Evolutionary conservation across 352 stramenopile species (phyloP).

Genomic region (Globisporangium cylindrosporum): DNA sequence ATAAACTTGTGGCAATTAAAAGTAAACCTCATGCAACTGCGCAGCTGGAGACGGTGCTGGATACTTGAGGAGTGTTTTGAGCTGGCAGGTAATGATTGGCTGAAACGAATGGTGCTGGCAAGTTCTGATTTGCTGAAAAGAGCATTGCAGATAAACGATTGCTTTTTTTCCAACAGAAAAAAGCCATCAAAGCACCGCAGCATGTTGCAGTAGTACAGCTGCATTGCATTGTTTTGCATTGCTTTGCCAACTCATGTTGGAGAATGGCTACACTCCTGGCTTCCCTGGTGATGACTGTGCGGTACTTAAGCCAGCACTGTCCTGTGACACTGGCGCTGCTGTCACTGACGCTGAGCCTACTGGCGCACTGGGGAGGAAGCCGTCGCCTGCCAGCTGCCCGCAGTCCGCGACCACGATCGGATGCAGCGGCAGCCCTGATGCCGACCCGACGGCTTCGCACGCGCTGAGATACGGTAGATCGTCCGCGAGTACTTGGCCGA

Average conservation of each 20-base stretch:
- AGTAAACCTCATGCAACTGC: background rate
- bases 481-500: constrained; percentile 92
- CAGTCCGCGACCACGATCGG: constrained; percentile 57
- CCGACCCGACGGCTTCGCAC: constrained; percentile 47
- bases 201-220: too few relatives aligned
- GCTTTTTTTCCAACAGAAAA: background rate
- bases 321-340: background rate
- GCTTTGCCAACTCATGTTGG: background rate
- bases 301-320: background rate
- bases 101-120: constrained; percentile 18
- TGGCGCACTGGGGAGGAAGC: constrained; percentile 25
- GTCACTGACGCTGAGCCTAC: constrained; percentile 18
- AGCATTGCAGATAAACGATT: background rate
- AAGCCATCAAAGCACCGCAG: background rate
- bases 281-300: background rate
- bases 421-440: constrained; percentile 42
- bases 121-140: background rate
- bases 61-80: constrained; percentile 25
- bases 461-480: constrained; percentile 50
- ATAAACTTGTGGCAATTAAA: background rate
- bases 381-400: constrained; percentile 48
- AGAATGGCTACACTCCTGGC: background rate
- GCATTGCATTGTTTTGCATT: background rate
- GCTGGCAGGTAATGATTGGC: constrained; percentile 54
- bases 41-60: background rate